Evolutionary conservation across 2,329 filamentous ascomycete species (phyloP).

Genomic region (Neurospora sp.): DNA sequence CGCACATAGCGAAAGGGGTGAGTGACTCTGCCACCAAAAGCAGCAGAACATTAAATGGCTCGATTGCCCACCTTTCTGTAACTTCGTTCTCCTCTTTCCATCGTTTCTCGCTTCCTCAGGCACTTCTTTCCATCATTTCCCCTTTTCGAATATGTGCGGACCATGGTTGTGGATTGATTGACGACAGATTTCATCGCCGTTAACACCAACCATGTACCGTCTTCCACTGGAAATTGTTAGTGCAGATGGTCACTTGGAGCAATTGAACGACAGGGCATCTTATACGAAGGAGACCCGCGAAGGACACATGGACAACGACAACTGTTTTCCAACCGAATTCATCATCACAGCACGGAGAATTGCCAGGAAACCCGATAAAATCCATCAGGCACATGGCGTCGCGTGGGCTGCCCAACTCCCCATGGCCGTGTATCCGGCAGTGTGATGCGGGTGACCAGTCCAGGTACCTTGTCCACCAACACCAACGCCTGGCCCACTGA

Average conservation of each 20-base stretch:
- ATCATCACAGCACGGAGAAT: background rate
- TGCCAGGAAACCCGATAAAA: background rate
- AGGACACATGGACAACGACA: background rate
- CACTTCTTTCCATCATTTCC: background rate
- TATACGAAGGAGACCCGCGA: background rate
- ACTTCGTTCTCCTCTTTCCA: constrained; percentile 11
- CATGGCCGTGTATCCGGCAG: background rate
- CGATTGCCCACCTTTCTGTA: constrained; percentile 17
- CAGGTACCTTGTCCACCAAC: constrained; percentile 8
- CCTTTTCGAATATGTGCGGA: background rate
- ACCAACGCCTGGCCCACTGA: constrained; percentile 2
- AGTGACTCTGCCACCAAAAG: constrained; percentile 19
- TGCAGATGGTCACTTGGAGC: constrained; percentile 8
- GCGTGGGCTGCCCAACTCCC: constrained; percentile 1
- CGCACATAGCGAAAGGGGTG: background rate
- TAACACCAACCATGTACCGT: constrained; percentile 13
- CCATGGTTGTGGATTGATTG: constrained; percentile 10
- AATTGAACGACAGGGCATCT: background rate
- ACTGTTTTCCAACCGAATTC: background rate
- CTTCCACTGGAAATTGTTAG: constrained; percentile 11
- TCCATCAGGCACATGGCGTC: background rate
- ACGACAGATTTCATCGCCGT: background rate
- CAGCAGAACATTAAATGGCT: constrained; percentile 19
- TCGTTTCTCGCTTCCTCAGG: constrained; percentile 2
- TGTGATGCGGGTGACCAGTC: constrained; percentile 11